These are phyloP conservation scores for Neocallimastix lanati DNA, from an alignment of 192 early-diverging fungal genomes.

Conservation along the genomic window DNA sequence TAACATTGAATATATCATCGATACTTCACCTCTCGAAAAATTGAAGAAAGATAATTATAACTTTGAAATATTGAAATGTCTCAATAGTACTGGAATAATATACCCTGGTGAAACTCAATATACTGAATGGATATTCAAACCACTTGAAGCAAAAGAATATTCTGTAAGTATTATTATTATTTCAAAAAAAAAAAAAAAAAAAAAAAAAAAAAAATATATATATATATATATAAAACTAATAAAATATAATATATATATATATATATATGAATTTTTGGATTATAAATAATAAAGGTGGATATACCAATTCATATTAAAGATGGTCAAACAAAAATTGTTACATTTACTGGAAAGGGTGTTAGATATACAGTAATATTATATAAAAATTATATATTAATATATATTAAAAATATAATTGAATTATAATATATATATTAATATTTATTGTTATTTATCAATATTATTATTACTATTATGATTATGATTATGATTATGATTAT, in stretches of 20 bases:
- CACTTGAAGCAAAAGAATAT: conserved; percentile 25
- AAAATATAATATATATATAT: too few species aligned
- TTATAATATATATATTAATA: too few species aligned
- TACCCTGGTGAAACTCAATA: conserved; percentile 13
- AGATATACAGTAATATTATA: conserved; percentile 9
- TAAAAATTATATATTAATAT: too few species aligned
- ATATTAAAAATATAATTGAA: too few species aligned
- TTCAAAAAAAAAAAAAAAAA: too few species aligned
- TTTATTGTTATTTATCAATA: too few species aligned
- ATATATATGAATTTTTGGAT: too few species aligned
- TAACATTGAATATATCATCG: conserved; percentile 18
- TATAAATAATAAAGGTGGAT: conserved; percentile 14
- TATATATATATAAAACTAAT: too few species aligned
- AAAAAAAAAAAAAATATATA: too few species aligned
- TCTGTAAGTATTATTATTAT: conserved; percentile 14
- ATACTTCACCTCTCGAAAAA: conserved; percentile 9
- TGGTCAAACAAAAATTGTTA: conserved; percentile 23
- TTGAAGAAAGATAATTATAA: conserved; percentile 15
- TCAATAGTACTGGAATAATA: conserved; percentile 12
- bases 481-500: too few species aligned
- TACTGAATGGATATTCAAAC: conserved; percentile 28
- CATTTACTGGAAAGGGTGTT: conserved; percentile 21
- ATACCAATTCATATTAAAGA: conserved; percentile 20
- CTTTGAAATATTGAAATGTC: conserved; percentile 20
- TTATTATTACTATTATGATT: too few species aligned